A percentile compares a stretch with the other conserved stretches of the same genome.
These are phyloP conservation scores for Xylaria sp. DNA, from an alignment of 2,329 filamentous ascomycete species.

Conservation along the genomic window DNA sequence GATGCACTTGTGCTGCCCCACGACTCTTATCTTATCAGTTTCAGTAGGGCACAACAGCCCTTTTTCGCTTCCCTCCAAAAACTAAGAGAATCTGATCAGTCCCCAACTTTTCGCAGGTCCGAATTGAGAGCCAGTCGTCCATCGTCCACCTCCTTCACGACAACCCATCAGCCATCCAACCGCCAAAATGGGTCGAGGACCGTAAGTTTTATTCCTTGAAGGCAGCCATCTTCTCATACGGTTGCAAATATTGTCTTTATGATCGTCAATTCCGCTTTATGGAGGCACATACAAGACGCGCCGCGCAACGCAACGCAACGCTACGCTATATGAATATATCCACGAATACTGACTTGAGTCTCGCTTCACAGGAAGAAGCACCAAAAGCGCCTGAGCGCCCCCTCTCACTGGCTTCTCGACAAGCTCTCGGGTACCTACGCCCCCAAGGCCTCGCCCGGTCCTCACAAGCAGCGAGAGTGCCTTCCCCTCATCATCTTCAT, in stretches of 20 bases:
- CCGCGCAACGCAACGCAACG: neutral
- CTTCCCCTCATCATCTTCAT: constrained; percentile 99
- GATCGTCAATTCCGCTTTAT: neutral
- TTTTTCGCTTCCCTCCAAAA: constrained; percentile 46
- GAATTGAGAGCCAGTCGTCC: constrained; percentile 35
- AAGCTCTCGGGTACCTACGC: constrained; percentile 94
- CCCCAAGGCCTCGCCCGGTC: constrained; percentile 80
- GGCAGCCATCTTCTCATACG: neutral
- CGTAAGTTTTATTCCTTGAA: constrained; percentile 57
- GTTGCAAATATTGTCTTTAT: constrained; percentile 1
- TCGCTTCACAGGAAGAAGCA: constrained; percentile 85
- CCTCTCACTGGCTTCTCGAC: constrained; percentile 99
- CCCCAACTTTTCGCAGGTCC: constrained; percentile 40
- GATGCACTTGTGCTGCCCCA: neutral
- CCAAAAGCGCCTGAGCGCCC: constrained; percentile 99
- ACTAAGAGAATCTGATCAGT: constrained; percentile 23
- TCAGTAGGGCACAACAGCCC: constrained; percentile 48
- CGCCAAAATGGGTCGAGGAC: constrained; percentile 62
- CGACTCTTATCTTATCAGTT: constrained; percentile 39
- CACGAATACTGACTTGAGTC: constrained; percentile 46
- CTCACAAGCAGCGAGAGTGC: constrained; percentile 99
- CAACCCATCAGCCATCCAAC: constrained; percentile 51
- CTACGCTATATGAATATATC: neutral
- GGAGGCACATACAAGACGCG: neutral
- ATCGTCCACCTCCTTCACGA: constrained; percentile 45